A percentile compares a stretch with the other conserved stretches of the same genome.
phyloP scores from a whole-genome alignment of 495 filamentous ascomycete species.

The Hypoxylon lenormandii region DNA sequence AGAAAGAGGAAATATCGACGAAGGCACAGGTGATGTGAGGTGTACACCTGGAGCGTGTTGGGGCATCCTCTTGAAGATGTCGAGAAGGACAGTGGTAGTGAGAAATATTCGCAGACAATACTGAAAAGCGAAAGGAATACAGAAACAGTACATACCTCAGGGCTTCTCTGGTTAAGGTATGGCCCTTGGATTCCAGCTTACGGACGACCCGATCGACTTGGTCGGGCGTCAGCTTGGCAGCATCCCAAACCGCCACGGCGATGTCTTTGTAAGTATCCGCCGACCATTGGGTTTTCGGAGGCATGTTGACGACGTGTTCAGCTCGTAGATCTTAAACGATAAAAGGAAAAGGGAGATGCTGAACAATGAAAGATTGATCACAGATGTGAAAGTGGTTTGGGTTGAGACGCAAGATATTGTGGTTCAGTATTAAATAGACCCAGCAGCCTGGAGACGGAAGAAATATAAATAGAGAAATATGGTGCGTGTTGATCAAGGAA shows the following conservation, averaged over 20 bases:
- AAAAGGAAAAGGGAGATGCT: neutral
- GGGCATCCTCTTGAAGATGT: neutral
- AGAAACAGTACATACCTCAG: conserved; percentile 23
- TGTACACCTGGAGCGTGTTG: no score
- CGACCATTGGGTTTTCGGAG: neutral
- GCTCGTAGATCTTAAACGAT: neutral
- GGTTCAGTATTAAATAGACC: no score
- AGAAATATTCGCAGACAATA: neutral
- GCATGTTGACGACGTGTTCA: conserved; percentile 1
- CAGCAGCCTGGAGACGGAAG: no score
- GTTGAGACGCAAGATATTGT: no score
- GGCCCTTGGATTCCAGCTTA: neutral
- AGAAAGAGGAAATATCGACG: no score
- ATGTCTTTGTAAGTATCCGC: conserved; percentile 9
- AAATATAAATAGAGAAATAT: no score
- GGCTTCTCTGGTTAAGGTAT: neutral
- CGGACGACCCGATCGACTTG: neutral
- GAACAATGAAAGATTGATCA: neutral
- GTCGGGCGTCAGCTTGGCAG: neutral
- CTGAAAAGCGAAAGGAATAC: neutral
- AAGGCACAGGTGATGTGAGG: neutral
- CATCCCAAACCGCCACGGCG: neutral
- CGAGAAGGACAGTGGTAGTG: neutral
- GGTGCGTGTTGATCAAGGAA: no score
- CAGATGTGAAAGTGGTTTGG: neutral